phyloP scores from a whole-genome alignment of 495 filamentous ascomycete genomes.

The Neurospora tetraspora region DNA sequence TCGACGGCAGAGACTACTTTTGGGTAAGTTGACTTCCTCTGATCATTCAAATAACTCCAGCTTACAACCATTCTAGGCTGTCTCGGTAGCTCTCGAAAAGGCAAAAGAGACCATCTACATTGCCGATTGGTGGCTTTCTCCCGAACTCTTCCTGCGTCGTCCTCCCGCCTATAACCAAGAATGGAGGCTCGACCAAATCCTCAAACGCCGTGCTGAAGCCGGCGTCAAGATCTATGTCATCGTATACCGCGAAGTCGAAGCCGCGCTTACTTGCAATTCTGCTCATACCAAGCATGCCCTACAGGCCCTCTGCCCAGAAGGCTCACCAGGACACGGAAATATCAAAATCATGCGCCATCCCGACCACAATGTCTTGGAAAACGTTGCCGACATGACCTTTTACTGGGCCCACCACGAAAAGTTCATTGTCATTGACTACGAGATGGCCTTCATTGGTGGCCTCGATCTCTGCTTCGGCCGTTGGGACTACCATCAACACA shows the following conservation, averaged over 20 bases:
- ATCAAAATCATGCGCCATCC: conserved; percentile 87
- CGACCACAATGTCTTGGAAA: conserved; percentile 90
- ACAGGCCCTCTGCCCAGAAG: conserved; percentile 68
- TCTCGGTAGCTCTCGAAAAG: conserved; percentile 74
- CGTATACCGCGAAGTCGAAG: conserved; percentile 82
- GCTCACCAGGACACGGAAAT: conserved; percentile 70
- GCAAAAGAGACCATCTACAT: conserved; percentile 94
- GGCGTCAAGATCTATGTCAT: conserved; percentile 93
- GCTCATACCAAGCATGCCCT: conserved; percentile 86
- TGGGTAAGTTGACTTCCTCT: conserved; percentile 42
- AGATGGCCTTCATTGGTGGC: conserved; percentile 82
- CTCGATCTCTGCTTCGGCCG: conserved; percentile 94
- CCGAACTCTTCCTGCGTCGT: conserved; percentile 81
- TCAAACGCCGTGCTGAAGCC: conserved; percentile 81
- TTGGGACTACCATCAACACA: conserved; percentile 83
- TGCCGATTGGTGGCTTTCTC: conserved; percentile 93
- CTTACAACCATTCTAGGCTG: conserved; percentile 36
- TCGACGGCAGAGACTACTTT: conserved; percentile 86
- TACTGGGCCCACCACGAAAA: conserved; percentile 99
- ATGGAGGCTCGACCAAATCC: conserved; percentile 76
- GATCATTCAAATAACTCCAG: not conserved
- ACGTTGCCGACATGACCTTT: conserved; percentile 91
- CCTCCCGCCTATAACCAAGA: conserved; percentile 72
- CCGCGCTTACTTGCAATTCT: conserved; percentile 85
- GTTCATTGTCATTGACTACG: conserved; percentile 88